A percentile compares a stretch with the other conserved stretches of the same genome.
phyloP scores from a whole-genome alignment of 768 basidiomycete species.

The Asterophora parasitica region DNA sequence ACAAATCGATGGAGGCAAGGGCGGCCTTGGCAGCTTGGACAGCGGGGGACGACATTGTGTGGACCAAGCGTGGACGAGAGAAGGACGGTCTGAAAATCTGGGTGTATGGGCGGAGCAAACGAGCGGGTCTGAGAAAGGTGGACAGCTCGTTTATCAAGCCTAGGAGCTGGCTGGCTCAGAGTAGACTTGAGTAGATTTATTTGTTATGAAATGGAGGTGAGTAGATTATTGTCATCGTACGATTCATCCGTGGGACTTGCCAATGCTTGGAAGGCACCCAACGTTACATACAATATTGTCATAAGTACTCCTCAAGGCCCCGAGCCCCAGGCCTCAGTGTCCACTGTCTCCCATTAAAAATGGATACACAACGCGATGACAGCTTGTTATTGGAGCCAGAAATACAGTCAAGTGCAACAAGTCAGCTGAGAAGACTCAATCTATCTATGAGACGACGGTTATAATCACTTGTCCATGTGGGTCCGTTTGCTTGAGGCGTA shows the following conservation, averaged over 20 bases:
- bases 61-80: slow-evolving; percentile 1
- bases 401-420: background rate
- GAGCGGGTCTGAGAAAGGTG: background rate
- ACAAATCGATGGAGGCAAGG: slow-evolving; percentile 73
- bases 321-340: too few relatives aligned
- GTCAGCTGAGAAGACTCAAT: background rate
- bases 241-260: background rate
- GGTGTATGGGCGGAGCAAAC: background rate
- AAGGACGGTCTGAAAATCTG: background rate
- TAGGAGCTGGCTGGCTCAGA: background rate
- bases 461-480: slow-evolving; percentile 44
- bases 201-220: background rate
- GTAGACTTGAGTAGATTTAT: too few relatives aligned
- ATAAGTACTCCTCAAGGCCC: too few relatives aligned
- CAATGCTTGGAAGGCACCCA: background rate
- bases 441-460: background rate
- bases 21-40: slow-evolving; percentile 56
- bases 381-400: background rate
- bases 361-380: too few relatives aligned
- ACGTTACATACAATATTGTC: too few relatives aligned
- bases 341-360: too few relatives aligned
- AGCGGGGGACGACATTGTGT: slow-evolving; percentile 54
- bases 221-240: slow-evolving; percentile 11
- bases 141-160: slow-evolving; percentile 3
- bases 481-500: slow-evolving; percentile 55